phyloP scores from a whole-genome alignment of 2,329 filamentous ascomycete species.

The Ophiosphaerella herpotricha region DNA sequence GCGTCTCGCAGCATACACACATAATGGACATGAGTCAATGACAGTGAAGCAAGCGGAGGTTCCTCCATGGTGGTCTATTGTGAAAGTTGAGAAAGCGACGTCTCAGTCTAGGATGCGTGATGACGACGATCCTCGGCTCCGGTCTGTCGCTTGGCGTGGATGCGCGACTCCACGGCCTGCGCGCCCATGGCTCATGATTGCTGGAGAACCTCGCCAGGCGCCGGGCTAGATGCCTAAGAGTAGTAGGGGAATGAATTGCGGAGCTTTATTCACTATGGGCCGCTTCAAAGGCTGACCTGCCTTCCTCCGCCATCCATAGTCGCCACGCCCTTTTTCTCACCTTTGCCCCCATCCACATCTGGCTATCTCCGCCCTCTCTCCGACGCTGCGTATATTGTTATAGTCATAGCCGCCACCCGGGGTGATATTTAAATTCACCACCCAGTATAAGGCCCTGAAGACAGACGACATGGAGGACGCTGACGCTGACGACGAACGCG shows the following conservation, averaged over 20 bases:
- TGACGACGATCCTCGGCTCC: conserved; percentile 13
- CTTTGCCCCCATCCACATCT: conserved; percentile 2
- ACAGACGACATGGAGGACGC: conserved; percentile 32
- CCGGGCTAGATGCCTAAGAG: too few species aligned
- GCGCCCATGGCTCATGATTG: not conserved
- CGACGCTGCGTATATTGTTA: conserved; percentile 1
- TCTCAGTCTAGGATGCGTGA: not conserved
- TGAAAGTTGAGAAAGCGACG: not conserved
- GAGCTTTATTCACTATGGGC: conserved; percentile 20
- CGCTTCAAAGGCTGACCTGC: conserved; percentile 13
- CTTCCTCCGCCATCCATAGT: conserved; percentile 15
- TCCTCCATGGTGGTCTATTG: conserved; percentile 48
- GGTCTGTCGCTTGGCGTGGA: conserved; percentile 7
- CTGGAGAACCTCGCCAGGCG: too few species aligned
- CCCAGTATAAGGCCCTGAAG: not conserved
- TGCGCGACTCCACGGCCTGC: not conserved
- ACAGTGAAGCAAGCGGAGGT: conserved; percentile 79
- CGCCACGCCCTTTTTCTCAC: conserved; percentile 21
- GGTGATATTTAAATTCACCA: not conserved
- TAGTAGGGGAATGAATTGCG: not conserved
- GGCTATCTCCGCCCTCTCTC: conserved; percentile 16
- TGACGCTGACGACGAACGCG: conserved; percentile 59
- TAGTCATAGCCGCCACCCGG: not conserved
- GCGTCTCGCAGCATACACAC: conserved; percentile 56
- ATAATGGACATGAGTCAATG: conserved; percentile 95